These are phyloP conservation scores for Penicillium sp. DNA, from an alignment of 2,329 filamentous ascomycete genomes.

Conservation along the genomic window DNA sequence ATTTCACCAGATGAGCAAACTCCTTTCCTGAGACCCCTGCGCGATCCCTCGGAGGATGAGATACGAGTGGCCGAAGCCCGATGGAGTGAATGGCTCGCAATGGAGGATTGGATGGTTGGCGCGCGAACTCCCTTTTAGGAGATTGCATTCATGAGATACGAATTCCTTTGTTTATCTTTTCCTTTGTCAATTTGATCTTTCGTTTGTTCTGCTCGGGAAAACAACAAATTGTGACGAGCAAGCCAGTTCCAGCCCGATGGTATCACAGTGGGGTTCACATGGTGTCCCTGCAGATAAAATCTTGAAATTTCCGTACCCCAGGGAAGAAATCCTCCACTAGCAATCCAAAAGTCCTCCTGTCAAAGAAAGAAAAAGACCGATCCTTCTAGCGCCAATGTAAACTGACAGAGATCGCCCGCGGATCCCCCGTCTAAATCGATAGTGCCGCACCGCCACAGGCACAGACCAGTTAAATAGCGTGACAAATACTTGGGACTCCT, in stretches of 20 bases:
- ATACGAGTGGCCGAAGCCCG: conserved; percentile 76
- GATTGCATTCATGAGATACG: conserved; percentile 27
- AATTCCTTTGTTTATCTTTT: conserved; percentile 17
- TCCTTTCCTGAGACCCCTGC: conserved; percentile 81
- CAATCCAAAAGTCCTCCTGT: not conserved
- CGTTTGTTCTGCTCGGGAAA: not conserved
- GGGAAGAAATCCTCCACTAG: not conserved
- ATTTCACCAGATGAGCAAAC: conserved; percentile 78
- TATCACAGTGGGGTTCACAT: conserved; percentile 7
- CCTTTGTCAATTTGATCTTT: conserved; percentile 4
- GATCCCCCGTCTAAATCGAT: conserved; percentile 24
- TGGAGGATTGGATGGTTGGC: conserved; percentile 98
- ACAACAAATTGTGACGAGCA: not conserved
- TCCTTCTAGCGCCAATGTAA: conserved; percentile 9
- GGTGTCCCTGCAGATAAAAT: not conserved
- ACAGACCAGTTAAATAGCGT: conserved; percentile 12
- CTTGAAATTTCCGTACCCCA: not conserved
- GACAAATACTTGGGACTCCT: conserved; percentile 21
- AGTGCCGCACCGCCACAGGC: conserved; percentile 27
- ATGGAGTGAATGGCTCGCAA: conserved; percentile 94
- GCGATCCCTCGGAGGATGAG: conserved; percentile 73
- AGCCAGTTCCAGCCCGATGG: not conserved
- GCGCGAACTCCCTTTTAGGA: conserved; percentile 54
- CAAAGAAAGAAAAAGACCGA: not conserved
- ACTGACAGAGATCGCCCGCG: conserved; percentile 19